Percentiles rank a stretch among this genome's conserved stretches.
Conservation (phyloP, 768 basidiomycete genomes). For the Leccinum truebloodii region DNA sequence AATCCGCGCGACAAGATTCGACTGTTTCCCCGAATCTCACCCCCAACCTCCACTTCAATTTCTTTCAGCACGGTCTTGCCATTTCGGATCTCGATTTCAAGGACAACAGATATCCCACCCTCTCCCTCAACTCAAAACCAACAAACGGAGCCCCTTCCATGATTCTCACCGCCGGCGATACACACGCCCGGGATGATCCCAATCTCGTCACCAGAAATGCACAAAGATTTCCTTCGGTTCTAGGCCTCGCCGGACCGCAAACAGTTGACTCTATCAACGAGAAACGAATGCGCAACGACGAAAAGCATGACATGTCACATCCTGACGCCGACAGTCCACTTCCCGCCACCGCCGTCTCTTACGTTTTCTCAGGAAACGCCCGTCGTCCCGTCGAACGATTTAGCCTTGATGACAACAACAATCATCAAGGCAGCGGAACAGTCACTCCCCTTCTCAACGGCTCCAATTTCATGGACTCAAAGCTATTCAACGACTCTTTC, state of each 20-base stretch:
- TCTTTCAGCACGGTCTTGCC: constrained; percentile 53
- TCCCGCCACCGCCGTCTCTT: constrained; percentile 40
- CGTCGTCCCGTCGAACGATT: constrained; percentile 53
- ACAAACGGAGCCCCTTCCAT: constrained; percentile 31
- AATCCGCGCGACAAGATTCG: constrained; percentile 43
- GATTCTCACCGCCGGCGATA: constrained; percentile 31
- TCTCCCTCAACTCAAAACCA: constrained; percentile 27
- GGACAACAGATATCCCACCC: constrained; percentile 58
- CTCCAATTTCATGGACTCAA: constrained; percentile 29
- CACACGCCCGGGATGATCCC: constrained; percentile 26
- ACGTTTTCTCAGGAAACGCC: constrained; percentile 45
- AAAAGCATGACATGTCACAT: constrained; percentile 20
- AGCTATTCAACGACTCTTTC: constrained; percentile 31
- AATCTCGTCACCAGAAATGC: constrained; percentile 9
- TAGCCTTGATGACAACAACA: constrained; percentile 47
- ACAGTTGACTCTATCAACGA: constrained; percentile 20
- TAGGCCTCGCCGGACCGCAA: constrained; percentile 17
- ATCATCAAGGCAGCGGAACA: constrained; percentile 19
- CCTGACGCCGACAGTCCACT: constrained; percentile 22
- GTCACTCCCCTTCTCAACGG: constrained; percentile 27
- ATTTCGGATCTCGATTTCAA: constrained; percentile 62
- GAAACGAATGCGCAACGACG: constrained; percentile 27
- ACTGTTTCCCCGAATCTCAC: constrained; percentile 32
- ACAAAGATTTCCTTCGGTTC: constrained; percentile 17
- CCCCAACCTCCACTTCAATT: constrained; percentile 36